Evolutionary conservation across 2,329 filamentous ascomycete species (phyloP).

Genomic region (Penicillium hordei): DNA sequence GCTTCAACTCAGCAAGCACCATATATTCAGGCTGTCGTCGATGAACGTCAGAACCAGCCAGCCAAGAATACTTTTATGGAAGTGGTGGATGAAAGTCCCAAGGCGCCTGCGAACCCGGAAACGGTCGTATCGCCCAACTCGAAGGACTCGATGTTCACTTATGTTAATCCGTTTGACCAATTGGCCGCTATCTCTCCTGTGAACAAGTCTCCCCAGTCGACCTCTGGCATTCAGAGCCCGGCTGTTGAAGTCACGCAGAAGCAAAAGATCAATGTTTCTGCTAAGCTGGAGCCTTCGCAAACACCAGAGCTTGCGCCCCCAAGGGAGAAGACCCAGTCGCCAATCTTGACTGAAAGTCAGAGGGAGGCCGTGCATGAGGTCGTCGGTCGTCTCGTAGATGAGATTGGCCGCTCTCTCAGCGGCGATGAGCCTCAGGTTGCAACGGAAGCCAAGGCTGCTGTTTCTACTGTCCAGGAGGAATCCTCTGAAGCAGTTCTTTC

Average conservation of each 20-base stretch:
- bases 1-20: conserved; percentile 36
- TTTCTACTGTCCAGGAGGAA: conserved; percentile 35
- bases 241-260: conserved; percentile 32
- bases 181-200: conserved; percentile 65
- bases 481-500: conserved; percentile 39
- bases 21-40: conserved; percentile 23
- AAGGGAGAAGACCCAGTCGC: conserved; percentile 24
- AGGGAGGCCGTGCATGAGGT: conserved; percentile 71
- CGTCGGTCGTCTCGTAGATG: conserved; percentile 63
- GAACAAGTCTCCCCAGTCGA: conserved; percentile 54
- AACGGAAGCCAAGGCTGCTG: conserved; percentile 49
- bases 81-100: conserved; percentile 18
- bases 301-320: conserved; percentile 14
- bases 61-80: conserved; percentile 13
- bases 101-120: conserved; percentile 31
- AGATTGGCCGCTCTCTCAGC: conserved; percentile 58
- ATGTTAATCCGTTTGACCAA: conserved; percentile 71
- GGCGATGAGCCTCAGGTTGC: conserved; percentile 43
- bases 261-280: conserved; percentile 25
- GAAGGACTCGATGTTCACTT: conserved; percentile 60
- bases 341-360: conserved; percentile 33
- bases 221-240: conserved; percentile 44
- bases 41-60: conserved; percentile 16
- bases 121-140: conserved; percentile 39
- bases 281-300: conserved; percentile 19